Conservation (phyloP, 495 filamentous ascomycete genomes). For the Podospora anserina region DNA sequence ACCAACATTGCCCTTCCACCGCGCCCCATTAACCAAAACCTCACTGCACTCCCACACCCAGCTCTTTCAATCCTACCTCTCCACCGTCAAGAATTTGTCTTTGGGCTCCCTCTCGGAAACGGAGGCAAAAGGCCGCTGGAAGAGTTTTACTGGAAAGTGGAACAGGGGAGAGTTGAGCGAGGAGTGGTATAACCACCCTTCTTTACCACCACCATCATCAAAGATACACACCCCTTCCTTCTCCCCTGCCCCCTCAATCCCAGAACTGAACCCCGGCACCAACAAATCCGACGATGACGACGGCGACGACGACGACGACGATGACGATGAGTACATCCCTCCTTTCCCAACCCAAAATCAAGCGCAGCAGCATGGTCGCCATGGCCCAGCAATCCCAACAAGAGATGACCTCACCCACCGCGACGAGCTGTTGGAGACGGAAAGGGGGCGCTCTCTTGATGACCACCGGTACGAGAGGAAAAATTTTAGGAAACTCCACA, state of each 20-base stretch:
- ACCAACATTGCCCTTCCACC: slow-evolving; percentile 34
- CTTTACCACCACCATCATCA: background rate
- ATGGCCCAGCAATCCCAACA: slow-evolving; percentile 72
- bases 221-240: background rate
- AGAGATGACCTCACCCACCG: slow-evolving; percentile 70
- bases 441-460: slow-evolving; percentile 47
- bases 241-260: background rate
- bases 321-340: slow-evolving; percentile 67
- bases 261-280: background rate
- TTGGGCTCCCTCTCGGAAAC: slow-evolving; percentile 62
- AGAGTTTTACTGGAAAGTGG: slow-evolving; percentile 90
- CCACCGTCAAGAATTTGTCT: slow-evolving; percentile 71
- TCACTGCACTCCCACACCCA: slow-evolving; percentile 62
- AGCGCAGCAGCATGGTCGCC: slow-evolving; percentile 20
- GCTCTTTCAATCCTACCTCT: slow-evolving; percentile 82
- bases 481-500: slow-evolving; percentile 57
- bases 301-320: slow-evolving; percentile 51
- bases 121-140: slow-evolving; percentile 83
- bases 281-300: slow-evolving; percentile 38
- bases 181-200: slow-evolving; percentile 82
- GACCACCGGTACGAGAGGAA: slow-evolving; percentile 60
- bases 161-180: slow-evolving; percentile 89
- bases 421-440: slow-evolving; percentile 50
- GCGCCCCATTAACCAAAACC: slow-evolving; percentile 39
- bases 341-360: slow-evolving; percentile 47